Base-by-base conservation (phyloP, 805 yeast genomes). In the Priceomyces fermenticarens region DNA sequence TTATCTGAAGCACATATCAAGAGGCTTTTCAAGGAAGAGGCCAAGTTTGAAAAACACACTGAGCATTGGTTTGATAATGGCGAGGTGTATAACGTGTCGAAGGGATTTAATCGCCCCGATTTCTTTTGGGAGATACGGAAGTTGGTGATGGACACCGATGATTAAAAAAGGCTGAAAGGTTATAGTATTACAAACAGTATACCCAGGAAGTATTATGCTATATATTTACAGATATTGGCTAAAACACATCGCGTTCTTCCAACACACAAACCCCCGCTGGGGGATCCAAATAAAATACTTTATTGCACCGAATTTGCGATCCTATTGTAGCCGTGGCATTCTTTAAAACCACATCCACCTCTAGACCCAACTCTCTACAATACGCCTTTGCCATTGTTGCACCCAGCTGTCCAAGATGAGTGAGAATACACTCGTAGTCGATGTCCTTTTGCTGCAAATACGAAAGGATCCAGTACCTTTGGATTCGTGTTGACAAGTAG, bases 311-410 rank as follows among this genome's bases (percentile, higher is more conserved):
- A 3, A 77, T 51, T 14, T 62, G 58, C 42, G 74, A 75, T 3
- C 85, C 85, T 13, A 68, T 53, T 11, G 55, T 44, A 3, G 58
- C 55, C 12, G 53, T 52, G 7, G 41, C 32, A 10, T 47, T 43
- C 9, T 34, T 12, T 48, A 48, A 41, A 42, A 47, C 30, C 10
- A 77, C 54, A n/a, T 73, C 75, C 14, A 78, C 75, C 40, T 70
- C 76, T 10, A 73, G 49, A 15, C 67, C 74, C 26, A 74, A 54
- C 25, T 77, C 78, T 38, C 56, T 47, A 45, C 84, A 78, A 51
- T 63, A 77, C 0, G 70, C 83, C 30, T 57, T 58, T n/a, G 65
- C 65, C 1, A 73, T 34, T n/a, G 40, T 36, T 10, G 43, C 60
- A 9, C 45, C 46, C 4, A 45, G 32, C 11, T 61, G 54, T 10